These are phyloP conservation scores for Pestalotiopsis fici DNA, from an alignment of 2,329 filamentous ascomycete genomes.

Conservation along the genomic window DNA sequence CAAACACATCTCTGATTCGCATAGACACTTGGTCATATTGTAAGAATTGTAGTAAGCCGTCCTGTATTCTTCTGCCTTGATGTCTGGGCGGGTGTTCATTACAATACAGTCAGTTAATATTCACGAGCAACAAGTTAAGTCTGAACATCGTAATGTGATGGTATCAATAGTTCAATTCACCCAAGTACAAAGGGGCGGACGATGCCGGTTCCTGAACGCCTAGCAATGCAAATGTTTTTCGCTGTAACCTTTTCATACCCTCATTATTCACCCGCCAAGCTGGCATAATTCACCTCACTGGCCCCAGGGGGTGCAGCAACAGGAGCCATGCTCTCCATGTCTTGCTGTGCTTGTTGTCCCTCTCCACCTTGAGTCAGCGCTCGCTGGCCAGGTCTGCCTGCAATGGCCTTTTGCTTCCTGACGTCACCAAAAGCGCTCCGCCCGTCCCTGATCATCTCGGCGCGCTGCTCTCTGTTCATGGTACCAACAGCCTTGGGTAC, in stretches of 20 bases:
- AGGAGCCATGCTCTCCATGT: conserved; percentile 37
- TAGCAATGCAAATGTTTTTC: neutral
- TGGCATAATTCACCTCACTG: conserved; percentile 80
- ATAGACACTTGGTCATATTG: no score
- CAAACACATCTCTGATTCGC: no score
- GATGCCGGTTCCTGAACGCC: neutral
- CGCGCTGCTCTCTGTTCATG: conserved; percentile 83
- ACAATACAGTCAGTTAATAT: no score
- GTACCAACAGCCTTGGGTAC: conserved; percentile 89
- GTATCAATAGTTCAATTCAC: neutral
- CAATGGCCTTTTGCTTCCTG: conserved; percentile 32
- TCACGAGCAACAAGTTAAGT: no score
- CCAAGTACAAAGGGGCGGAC: neutral
- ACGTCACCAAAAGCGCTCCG: conserved; percentile 55
- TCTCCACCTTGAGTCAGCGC: conserved; percentile 25
- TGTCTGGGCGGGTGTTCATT: no score
- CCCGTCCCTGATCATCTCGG: conserved; percentile 79
- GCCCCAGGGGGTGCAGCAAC: conserved; percentile 80
- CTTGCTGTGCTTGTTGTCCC: conserved; percentile 19
- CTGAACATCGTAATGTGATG: neutral
- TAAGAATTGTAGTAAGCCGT: no score
- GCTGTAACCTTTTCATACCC: neutral
- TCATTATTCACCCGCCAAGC: conserved; percentile 76
- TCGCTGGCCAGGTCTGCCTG: conserved; percentile 23
- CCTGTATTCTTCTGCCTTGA: no score